Percentiles rank a stretch among this genome's conserved stretches.
Evolutionary conservation across 176 grass and related monocot genomes (phyloP).

Genomic region (Puccinellia tenuiflora): DNA sequence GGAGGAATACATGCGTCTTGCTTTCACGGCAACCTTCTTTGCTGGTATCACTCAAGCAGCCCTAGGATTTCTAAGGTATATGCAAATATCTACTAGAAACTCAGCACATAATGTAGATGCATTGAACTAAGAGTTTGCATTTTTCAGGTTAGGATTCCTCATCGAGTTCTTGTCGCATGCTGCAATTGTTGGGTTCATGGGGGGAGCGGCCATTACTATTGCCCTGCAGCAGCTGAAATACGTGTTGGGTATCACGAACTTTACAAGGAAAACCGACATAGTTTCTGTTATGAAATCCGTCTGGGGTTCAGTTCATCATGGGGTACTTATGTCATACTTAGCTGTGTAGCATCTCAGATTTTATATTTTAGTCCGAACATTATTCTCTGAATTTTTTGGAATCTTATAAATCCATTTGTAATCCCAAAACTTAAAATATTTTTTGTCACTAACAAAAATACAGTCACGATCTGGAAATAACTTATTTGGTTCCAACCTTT

Average conservation of each 20-base stretch:
- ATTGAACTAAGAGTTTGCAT: background rate
- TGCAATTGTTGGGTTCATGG: slow-evolving; percentile 96
- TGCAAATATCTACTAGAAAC: background rate
- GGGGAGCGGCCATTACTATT: slow-evolving; percentile 89
- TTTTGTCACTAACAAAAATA: background rate
- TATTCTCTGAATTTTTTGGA: background rate
- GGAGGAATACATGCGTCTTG: slow-evolving; percentile 71
- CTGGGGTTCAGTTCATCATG: slow-evolving; percentile 71
- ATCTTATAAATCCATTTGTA: background rate
- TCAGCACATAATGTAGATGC: background rate
- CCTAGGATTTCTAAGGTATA: slow-evolving; percentile 84
- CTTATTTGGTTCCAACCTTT: background rate
- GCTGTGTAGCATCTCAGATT: background rate
- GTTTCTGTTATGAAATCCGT: slow-evolving; percentile 92
- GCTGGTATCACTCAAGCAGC: slow-evolving; percentile 96
- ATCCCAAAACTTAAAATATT: background rate
- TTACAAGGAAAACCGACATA: slow-evolving; percentile 86
- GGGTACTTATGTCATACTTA: slow-evolving; percentile 41
- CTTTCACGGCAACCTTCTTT: slow-evolving; percentile 95
- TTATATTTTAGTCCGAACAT: background rate
- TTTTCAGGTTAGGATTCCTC: slow-evolving; percentile 86
- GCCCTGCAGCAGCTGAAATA: slow-evolving; percentile 90
- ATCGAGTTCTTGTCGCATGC: slow-evolving; percentile 97
- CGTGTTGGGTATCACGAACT: slow-evolving; percentile 69
- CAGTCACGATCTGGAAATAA: background rate